Percentiles rank a stretch among this genome's conserved stretches.
Conservation (phyloP, 2,329 filamentous ascomycete species). For the Verticillium alfalfae region DNA sequence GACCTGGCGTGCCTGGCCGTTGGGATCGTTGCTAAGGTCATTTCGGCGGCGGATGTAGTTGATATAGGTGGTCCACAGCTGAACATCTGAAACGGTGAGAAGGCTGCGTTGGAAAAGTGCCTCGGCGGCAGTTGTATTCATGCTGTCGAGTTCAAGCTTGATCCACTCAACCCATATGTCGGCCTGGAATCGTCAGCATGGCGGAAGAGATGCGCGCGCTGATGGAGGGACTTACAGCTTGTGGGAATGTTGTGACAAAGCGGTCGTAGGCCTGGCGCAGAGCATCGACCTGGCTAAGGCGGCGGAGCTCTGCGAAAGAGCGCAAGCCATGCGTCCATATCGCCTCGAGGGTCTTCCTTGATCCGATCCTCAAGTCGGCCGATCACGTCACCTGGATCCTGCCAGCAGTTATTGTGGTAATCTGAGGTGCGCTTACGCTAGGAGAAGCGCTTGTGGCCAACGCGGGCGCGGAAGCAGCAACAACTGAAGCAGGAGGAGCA, state of each 20-base stretch:
- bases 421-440: conserved; percentile 7
- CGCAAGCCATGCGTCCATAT: conserved; percentile 85
- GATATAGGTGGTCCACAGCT: conserved; percentile 88
- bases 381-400: conserved; percentile 62
- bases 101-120: conserved; percentile 78
- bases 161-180: conserved; percentile 88
- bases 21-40: conserved; percentile 72
- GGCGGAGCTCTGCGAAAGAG: conserved; percentile 85
- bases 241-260: conserved; percentile 83
- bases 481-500: conserved; percentile 30
- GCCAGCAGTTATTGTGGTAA: conserved; percentile 5
- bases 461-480: conserved; percentile 32
- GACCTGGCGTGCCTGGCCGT: conserved; percentile 69
- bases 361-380: conserved; percentile 85
- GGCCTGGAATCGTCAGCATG: conserved; percentile 55
- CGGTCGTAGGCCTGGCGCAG: conserved; percentile 75
- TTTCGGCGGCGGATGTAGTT: conserved; percentile 92
- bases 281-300: conserved; percentile 76
- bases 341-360: conserved; percentile 85
- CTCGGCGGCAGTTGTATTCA: conserved; percentile 77
- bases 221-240: conserved; percentile 63
- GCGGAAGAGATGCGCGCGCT: background rate
- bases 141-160: conserved; percentile 81
- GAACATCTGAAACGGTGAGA: conserved; percentile 72
- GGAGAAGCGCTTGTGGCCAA: conserved; percentile 15